Conservation (phyloP, 768 basidiomycete species). For the Boletus huronensis region DNA sequence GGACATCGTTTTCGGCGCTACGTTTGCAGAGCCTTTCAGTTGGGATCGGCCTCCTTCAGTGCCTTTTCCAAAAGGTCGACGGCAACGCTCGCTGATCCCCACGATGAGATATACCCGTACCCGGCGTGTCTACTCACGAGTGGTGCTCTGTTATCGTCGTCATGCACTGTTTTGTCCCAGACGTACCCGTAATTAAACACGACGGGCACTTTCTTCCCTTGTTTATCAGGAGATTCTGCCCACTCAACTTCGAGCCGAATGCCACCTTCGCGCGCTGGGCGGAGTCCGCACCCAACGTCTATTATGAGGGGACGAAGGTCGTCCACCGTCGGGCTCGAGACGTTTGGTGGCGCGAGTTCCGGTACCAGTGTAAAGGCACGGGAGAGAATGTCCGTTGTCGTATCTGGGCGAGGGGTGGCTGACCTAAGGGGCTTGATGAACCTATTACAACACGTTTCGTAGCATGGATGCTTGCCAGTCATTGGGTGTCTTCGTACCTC, state of each 20-base stretch:
- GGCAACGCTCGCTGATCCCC: slow-evolving; percentile 54
- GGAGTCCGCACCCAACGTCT: slow-evolving; percentile 48
- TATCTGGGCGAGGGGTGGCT: slow-evolving; percentile 25
- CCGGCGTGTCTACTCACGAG: slow-evolving; percentile 45
- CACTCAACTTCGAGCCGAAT: slow-evolving; percentile 52
- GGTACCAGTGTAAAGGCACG: slow-evolving; percentile 49
- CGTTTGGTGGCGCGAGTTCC: slow-evolving; percentile 51
- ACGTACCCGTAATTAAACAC: slow-evolving; percentile 51
- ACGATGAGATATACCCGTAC: slow-evolving; percentile 55
- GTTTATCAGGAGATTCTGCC: slow-evolving; percentile 25
- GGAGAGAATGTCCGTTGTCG: slow-evolving; percentile 51
- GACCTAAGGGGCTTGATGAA: neutral
- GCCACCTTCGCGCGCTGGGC: slow-evolving; percentile 49
- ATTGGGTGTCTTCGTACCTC: slow-evolving; percentile 52
- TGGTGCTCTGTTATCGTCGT: neutral
- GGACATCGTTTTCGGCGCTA: neutral
- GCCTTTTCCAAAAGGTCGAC: slow-evolving; percentile 40
- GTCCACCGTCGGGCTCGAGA: slow-evolving; percentile 45
- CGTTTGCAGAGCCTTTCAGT: neutral
- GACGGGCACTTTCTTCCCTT: slow-evolving; percentile 38
- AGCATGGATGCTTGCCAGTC: slow-evolving; percentile 46
- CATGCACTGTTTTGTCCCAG: neutral
- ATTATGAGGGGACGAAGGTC: slow-evolving; percentile 44
- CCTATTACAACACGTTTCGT: neutral
- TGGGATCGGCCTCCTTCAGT: neutral